These are phyloP conservation scores for Paratinospora sagittata DNA, from an alignment of 164 flowering plant genomes.

Conservation along the genomic window DNA sequence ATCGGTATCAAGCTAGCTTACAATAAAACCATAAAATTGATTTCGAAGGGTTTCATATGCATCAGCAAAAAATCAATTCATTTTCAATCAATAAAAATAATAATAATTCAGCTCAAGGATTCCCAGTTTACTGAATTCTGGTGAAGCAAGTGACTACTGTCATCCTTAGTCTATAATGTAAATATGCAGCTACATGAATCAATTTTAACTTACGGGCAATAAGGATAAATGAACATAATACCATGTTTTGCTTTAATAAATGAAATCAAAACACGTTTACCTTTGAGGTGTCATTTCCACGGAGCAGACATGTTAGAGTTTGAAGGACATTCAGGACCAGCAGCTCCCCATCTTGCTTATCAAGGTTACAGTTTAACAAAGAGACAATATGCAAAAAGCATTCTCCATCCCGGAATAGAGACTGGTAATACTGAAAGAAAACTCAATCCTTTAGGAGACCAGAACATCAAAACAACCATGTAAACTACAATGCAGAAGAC, in stretches of 20 bases:
- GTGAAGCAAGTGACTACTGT: neutral
- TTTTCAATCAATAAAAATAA: neutral
- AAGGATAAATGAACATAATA: neutral
- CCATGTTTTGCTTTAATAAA: neutral
- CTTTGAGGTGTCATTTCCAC: conserved; percentile 78
- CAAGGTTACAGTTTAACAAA: conserved; percentile 77
- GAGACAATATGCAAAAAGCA: conserved; percentile 97
- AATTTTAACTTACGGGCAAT: neutral
- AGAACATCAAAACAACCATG: conserved; percentile 5
- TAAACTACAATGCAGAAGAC: neutral
- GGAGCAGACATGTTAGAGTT: conserved; percentile 73
- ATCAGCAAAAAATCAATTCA: too few species aligned
- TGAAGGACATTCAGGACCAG: conserved; percentile 79
- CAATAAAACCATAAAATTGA: too few species aligned
- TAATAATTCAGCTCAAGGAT: neutral
- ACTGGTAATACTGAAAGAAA: conserved; percentile 71
- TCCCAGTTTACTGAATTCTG: neutral
- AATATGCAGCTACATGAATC: neutral
- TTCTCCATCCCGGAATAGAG: conserved; percentile 85
- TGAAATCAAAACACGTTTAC: conserved; percentile 30
- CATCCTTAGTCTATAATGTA: neutral
- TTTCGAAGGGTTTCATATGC: too few species aligned
- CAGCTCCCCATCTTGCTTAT: conserved; percentile 60
- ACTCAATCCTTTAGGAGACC: conserved; percentile 14
- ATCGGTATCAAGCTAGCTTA: too few species aligned